A percentile compares a stretch with the other conserved stretches of the same genome.
Evolutionary conservation across 2,329 filamentous ascomycete genomes (phyloP).

Genomic region (Orbilia blumenaviensis): DNA sequence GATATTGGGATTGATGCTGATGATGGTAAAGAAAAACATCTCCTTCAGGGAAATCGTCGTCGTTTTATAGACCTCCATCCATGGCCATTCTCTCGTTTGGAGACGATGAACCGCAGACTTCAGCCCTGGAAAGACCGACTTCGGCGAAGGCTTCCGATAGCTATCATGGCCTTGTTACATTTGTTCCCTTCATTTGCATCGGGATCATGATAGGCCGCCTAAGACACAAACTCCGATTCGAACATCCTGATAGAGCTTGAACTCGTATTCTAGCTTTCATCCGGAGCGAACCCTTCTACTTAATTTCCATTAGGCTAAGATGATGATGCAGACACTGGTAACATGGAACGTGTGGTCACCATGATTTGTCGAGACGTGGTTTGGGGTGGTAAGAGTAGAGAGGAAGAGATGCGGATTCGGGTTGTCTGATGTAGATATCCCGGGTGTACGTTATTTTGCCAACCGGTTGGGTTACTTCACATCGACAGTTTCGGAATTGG

Average conservation of each 20-base stretch:
- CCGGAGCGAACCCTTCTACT: background rate
- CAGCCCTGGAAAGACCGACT: background rate
- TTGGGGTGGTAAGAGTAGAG: background rate
- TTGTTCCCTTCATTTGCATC: no score
- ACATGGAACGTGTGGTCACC: background rate
- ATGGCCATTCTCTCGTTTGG: background rate
- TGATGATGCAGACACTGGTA: background rate
- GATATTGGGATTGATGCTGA: background rate
- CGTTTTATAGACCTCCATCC: constrained; percentile 17
- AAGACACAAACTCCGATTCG: no score
- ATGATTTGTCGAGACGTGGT: background rate
- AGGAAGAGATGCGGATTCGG: background rate
- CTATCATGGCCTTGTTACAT: no score
- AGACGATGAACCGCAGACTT: background rate
- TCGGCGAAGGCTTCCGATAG: background rate
- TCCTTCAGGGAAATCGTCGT: background rate
- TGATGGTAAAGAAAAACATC: background rate
- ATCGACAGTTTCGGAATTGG: background rate
- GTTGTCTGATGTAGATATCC: background rate
- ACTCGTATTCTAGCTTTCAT: constrained; percentile 12
- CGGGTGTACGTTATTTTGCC: background rate
- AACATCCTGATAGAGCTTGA: background rate
- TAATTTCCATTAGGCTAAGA: constrained; percentile 9
- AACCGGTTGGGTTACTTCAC: background rate
- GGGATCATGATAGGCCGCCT: no score